Base-by-base conservation (phyloP, 2,329 filamentous ascomycete species). In the Arthroderma sp. region DNA sequence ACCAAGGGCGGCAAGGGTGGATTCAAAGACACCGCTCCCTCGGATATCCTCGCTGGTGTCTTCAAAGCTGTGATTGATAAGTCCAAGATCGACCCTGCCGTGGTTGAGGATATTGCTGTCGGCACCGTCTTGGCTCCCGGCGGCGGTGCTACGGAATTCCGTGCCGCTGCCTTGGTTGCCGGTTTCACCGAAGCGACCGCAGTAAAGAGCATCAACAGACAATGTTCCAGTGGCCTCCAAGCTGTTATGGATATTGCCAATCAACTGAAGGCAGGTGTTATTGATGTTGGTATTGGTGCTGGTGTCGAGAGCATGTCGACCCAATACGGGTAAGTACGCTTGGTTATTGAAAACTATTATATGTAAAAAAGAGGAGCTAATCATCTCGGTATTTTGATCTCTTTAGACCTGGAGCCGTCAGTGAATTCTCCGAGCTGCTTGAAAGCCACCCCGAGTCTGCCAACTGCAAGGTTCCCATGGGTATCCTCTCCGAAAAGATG, bases 401-500 rank as follows among this genome's bases (percentile, higher is more conserved):
- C 36, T 40, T 45, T 54, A 83, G 81, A 31, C 88, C 89, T 27
- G 73, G 72, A 38, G 91, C 91, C 50, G 89, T 96, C 10, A 78
- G 81, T 50, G 91, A 96, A 67, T 95, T 96, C 75, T 91, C 85
- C 29, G 86, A 94, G 41, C 75, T 86, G 43, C 79, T 96, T 51
- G 85, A 95, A 61, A 76, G 71, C 56, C 76, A 89, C 71, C 74
- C 78, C 52, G 82, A 91, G 61, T 77, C 88, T 27, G 83, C 83
- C 58, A 93, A 95, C 75, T 98, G 91, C 80, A 95, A 94, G 71
- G 89, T 96, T 3, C 82, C 87, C 63, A 96, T 96, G 91, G 89
- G 89, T 56, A 77, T 87, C 7, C 73, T 96, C 41, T 94, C 86
- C 29, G 91, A 98, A 68, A 68, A 89, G 59, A 95, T 96, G 89